These are phyloP conservation scores for Penicillium waksmanii DNA, from an alignment of 495 filamentous ascomycete genomes.

Conservation along the genomic window DNA sequence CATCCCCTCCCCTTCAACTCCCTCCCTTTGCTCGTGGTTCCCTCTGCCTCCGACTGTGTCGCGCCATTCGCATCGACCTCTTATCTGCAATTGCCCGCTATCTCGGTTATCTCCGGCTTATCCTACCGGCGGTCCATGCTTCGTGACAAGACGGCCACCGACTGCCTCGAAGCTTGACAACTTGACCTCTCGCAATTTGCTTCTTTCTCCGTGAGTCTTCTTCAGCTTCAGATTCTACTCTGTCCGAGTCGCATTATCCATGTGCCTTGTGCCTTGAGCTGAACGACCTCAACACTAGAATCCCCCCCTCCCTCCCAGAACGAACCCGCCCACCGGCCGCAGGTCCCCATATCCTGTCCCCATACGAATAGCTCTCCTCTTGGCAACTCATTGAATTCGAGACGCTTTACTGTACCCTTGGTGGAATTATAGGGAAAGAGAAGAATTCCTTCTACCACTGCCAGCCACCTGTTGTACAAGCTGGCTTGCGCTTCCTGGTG, in stretches of 20 bases:
- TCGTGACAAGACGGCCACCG: not conserved
- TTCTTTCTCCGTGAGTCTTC: slow-evolving; percentile 4
- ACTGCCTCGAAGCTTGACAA: slow-evolving; percentile 10
- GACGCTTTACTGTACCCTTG: not conserved
- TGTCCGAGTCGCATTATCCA: not conserved
- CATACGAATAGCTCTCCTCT: not conserved
- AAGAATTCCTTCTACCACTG: not conserved
- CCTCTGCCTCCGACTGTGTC: slow-evolving; percentile 6
- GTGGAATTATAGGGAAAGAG: not conserved
- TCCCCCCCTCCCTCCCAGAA: slow-evolving; percentile 9
- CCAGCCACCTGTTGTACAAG: slow-evolving; percentile 20
- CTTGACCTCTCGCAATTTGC: slow-evolving; percentile 4
- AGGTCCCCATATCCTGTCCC: slow-evolving; percentile 29
- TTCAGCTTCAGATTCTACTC: not conserved
- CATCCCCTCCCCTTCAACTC: slow-evolving; percentile 1
- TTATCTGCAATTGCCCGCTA: slow-evolving; percentile 39
- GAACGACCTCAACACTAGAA: slow-evolving; percentile 22
- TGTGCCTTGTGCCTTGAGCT: slow-evolving; percentile 8
- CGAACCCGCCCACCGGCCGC: slow-evolving; percentile 24
- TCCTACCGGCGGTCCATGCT: slow-evolving; percentile 14
- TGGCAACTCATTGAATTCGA: not conserved
- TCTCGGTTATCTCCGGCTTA: slow-evolving; percentile 47
- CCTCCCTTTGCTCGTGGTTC: slow-evolving; percentile 10
- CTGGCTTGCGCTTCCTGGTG: slow-evolving; percentile 26
- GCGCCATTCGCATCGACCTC: slow-evolving; percentile 10